These are phyloP conservation scores for Paracorniculantispora psalliotae DNA, from an alignment of 2,329 filamentous ascomycete genomes.

Conservation along the genomic window DNA sequence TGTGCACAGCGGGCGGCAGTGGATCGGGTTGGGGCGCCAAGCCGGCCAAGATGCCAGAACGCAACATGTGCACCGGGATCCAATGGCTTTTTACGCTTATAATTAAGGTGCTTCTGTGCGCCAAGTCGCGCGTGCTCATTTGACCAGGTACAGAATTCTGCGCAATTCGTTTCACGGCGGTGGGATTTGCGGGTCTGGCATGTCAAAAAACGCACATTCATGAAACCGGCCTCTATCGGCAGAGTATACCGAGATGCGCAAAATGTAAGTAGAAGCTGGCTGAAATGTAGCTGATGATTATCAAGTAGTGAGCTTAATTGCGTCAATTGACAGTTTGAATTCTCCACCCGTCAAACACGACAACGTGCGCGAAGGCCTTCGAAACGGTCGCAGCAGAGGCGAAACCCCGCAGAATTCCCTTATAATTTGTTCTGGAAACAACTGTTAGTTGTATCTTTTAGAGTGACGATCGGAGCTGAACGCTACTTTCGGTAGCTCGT, in stretches of 20 bases:
- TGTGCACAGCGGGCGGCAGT: background rate
- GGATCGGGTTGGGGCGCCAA: slow-evolving; percentile 1
- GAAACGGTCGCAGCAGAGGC: background rate
- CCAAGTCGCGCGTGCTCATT: background rate
- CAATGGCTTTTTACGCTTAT: background rate
- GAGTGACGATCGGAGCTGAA: background rate
- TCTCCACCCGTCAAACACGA: background rate
- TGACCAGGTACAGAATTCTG: background rate
- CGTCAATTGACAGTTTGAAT: background rate
- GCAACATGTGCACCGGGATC: background rate
- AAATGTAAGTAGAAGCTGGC: background rate
- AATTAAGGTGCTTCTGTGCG: background rate
- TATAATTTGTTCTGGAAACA: too few relatives aligned
- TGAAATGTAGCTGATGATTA: background rate
- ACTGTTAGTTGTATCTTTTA: too few relatives aligned
- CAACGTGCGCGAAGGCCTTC: background rate
- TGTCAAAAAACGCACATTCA: background rate
- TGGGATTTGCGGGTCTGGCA: slow-evolving; percentile 2
- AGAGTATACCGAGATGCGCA: background rate
- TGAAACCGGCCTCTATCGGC: background rate
- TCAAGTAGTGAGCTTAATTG: background rate
- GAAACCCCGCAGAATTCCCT: too few relatives aligned
- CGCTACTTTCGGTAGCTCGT: background rate
- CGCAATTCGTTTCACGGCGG: slow-evolving; percentile 3
- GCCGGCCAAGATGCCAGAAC: background rate